Percentiles rank a stretch among this genome's conserved stretches.
phyloP scores from a whole-genome alignment of 78 protist species.

The Dictyostelium firmibasis region DNA sequence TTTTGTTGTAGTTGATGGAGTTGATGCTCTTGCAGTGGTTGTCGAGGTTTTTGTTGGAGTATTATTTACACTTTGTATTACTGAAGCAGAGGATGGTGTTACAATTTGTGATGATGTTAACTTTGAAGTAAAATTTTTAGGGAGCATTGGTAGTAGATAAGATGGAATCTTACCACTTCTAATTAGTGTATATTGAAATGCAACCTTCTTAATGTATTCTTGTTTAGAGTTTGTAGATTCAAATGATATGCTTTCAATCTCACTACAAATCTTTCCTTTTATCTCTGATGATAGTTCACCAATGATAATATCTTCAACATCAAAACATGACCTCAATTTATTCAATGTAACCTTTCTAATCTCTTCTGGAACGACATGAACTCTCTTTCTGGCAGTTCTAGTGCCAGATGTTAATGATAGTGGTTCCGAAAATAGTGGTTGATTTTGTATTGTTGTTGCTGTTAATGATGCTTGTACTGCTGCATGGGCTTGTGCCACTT shows the following conservation, averaged over 20 bases:
- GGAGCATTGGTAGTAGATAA: background rate
- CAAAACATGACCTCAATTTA: background rate
- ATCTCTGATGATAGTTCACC: background rate
- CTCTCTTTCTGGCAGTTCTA: slow-evolving; percentile 4
- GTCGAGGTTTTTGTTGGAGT: background rate
- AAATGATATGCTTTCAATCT: background rate
- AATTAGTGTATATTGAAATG: background rate
- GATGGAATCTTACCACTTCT: background rate
- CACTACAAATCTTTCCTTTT: background rate
- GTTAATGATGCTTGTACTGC: background rate
- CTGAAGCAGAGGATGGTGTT: background rate
- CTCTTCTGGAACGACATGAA: background rate
- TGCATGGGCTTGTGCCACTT: too few relatives aligned
- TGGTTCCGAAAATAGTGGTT: background rate
- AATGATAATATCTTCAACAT: background rate
- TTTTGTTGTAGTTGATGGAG: background rate
- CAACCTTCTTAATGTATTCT: background rate
- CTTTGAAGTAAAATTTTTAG: background rate
- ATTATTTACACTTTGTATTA: background rate
- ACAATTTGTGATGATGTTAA: background rate
- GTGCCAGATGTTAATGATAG: background rate
- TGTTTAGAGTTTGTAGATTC: background rate
- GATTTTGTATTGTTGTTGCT: background rate
- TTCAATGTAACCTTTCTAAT: background rate
- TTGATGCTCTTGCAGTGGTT: background rate